Conservation (phyloP, 2,329 filamentous ascomycete species). For the Achaetomium macrosporum region DNA sequence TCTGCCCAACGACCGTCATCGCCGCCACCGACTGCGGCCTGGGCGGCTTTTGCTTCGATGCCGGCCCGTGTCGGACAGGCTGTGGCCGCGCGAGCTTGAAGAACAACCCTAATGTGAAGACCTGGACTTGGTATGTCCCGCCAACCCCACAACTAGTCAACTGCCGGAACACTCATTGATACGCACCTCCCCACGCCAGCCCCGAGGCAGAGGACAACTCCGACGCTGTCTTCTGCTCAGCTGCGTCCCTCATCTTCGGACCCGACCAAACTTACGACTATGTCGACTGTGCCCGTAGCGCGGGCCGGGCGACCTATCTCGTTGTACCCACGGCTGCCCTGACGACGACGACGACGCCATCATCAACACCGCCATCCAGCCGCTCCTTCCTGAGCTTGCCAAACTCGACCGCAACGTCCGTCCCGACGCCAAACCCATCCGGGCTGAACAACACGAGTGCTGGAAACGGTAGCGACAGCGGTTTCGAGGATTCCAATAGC, state of each 20-base stretch:
- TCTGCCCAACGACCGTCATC: constrained; percentile 34
- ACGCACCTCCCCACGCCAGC: neutral
- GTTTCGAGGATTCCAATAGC: neutral
- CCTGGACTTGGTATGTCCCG: neutral
- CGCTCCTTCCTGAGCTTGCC: neutral
- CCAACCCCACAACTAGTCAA: too few relatives aligned
- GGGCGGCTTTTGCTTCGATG: constrained; percentile 25
- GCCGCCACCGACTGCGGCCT: constrained; percentile 33
- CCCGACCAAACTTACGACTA: neutral
- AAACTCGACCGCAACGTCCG: neutral
- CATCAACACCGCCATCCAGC: neutral
- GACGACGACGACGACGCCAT: neutral
- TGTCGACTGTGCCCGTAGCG: neutral
- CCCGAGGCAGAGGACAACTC: neutral
- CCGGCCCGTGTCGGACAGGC: neutral
- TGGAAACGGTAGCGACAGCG: too few relatives aligned
- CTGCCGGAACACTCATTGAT: too few relatives aligned
- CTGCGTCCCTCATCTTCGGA: neutral
- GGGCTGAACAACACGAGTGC: too few relatives aligned
- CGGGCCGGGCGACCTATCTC: neutral
- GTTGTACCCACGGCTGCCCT: neutral
- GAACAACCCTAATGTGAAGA: neutral
- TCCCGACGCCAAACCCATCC: too few relatives aligned
- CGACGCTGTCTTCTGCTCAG: neutral
- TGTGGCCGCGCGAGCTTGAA: neutral